A percentile compares a stretch with the other conserved stretches of the same genome.
phyloP scores from a whole-genome alignment of 768 basidiomycete species.

The Pisolithus microcarpus region DNA sequence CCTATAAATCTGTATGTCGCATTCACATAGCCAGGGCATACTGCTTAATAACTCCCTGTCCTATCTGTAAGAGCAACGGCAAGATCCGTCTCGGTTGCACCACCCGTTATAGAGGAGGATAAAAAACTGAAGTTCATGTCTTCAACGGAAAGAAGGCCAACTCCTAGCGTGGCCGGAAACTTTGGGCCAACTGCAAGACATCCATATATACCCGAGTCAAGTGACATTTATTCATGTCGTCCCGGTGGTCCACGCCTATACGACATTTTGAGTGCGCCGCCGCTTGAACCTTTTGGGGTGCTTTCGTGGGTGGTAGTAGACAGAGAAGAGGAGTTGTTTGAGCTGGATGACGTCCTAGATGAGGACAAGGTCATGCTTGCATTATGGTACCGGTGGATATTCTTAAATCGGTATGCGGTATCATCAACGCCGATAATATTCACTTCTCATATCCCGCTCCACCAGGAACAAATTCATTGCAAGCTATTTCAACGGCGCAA shows the following conservation, averaged over 20 bases:
- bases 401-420: slow-evolving; percentile 44
- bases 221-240: slow-evolving; percentile 55
- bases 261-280: slow-evolving; percentile 54
- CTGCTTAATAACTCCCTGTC: no score
- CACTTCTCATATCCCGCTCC: neutral
- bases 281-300: slow-evolving; percentile 56
- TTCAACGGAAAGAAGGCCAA: neutral
- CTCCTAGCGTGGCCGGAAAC: slow-evolving; percentile 21
- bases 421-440: neutral
- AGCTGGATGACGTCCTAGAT: slow-evolving; percentile 61
- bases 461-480: slow-evolving; percentile 48
- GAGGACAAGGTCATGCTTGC: slow-evolving; percentile 77
- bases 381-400: slow-evolving; percentile 71
- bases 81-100: slow-evolving; percentile 2
- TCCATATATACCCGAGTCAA: slow-evolving; percentile 46
- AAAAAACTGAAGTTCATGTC: slow-evolving; percentile 15
- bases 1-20: no score
- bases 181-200: slow-evolving; percentile 44
- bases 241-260: slow-evolving; percentile 58
- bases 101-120: slow-evolving; percentile 15
- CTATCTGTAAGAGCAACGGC: neutral
- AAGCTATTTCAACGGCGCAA: slow-evolving; percentile 46
- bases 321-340: slow-evolving; percentile 69
- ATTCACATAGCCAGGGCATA: no score
- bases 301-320: slow-evolving; percentile 65